Evolutionary conservation across 331 rosid species (phyloP).

Genomic region (Pyracantha coccinea): DNA sequence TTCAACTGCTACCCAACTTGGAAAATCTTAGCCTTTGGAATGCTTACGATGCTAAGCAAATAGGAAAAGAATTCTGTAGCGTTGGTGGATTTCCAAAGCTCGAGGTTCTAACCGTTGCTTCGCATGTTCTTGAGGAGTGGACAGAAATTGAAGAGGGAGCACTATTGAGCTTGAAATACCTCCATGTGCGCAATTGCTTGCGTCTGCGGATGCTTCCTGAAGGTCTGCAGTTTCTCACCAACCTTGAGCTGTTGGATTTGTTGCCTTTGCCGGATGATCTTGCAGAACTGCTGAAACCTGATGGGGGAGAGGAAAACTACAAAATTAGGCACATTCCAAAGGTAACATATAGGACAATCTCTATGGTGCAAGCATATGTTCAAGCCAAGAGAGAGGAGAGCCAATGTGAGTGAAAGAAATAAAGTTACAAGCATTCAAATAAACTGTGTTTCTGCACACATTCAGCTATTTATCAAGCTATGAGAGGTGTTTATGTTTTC

Average conservation of each 20-base stretch:
- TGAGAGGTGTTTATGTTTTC: neutral
- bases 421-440: constrained; percentile 4
- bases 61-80: constrained; percentile 12
- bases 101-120: constrained; percentile 13
- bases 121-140: constrained; percentile 20
- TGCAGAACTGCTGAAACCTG: constrained; percentile 17
- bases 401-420: neutral
- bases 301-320: constrained; percentile 12
- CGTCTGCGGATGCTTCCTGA: constrained; percentile 1
- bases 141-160: constrained; percentile 21
- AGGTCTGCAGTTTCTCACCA: constrained; percentile 15
- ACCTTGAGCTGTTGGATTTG: constrained; percentile 2
- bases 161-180: constrained; percentile 15
- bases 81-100: constrained; percentile 19
- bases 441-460: neutral
- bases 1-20: constrained; percentile 26
- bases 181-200: constrained; percentile 4
- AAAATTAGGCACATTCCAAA: constrained; percentile 14
- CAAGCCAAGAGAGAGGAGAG: neutral
- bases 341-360: neutral
- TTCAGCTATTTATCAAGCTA: neutral
- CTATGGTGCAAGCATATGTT: neutral
- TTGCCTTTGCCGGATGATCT: constrained; percentile 11
- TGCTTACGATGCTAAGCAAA: constrained; percentile 9
- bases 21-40: constrained; percentile 8